Evolutionary conservation across 2,329 filamentous ascomycete species (phyloP), one percentile per base, ranked within the genome.

Genomic region (Xylaria sp.): DNA sequence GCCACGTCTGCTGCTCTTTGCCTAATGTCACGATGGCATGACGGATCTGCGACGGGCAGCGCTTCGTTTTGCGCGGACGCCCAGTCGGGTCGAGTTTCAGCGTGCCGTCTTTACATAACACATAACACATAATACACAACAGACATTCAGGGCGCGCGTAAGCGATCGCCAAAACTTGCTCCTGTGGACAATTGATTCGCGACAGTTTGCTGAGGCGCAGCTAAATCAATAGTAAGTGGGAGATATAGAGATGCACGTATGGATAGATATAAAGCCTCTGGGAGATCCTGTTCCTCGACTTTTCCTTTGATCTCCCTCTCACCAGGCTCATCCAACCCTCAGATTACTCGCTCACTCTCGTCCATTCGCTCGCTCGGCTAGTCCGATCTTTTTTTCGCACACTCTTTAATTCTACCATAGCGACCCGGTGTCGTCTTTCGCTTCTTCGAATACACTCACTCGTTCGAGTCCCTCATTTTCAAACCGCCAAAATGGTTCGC

Each of bases 401-500:
- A 12, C 32, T 65, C 56, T 36, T 65, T 58, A 64, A 47, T 57
- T 45, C 42, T 34, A 39, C 67, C n/a, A 48, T 9, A 50, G 17
- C 67, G 69, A 50, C 69, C 69, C 19, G 69, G 69, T 45, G 69
- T 70, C 69, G 64, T 66, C 50, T 61, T 68, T 66, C 65, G 39
- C 61, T 71, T 68, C 67, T 57, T 30, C 14, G 12, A 21, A 17
- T 34, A 19, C 19, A 36, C 50, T 61, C 39, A n/a, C 61, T 48
- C 66, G 6, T 50, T 55, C 39, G 32, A 61, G 36, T 57, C 50
- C 51, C 32, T 60, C 59, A n/a, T 54, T 34, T 14, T 12, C 48
- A 21, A 58, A 58, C 45, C 53, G 62, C 72, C 77, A 79, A 76
- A 73, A 80, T 80, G 78, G 78, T 79, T 71, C 77, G 74, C 73